Base-by-base conservation (phyloP, 768 basidiomycete genomes). In the Kwoniella europaea region DNA sequence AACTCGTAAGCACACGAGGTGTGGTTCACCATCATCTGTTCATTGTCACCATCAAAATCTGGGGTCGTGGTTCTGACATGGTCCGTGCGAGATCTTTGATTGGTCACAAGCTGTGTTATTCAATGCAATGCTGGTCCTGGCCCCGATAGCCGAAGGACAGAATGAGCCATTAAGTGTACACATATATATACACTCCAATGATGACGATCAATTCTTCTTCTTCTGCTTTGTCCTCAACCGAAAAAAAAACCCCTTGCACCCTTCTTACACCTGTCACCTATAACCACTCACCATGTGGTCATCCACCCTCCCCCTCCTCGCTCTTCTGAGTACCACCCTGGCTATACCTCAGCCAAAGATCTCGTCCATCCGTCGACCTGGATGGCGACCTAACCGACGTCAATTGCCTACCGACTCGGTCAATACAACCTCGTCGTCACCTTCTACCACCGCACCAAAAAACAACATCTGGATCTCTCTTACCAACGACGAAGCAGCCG, bases 401-500 rank as follows among this genome's bases (percentile, higher is more conserved):
- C 41, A 63, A 15, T 22, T 50, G 0, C 35, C 54, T 1, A 58
- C 63, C 41, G 60, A 59, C 27, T 52, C 60, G 4, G 42, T 44
- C 22, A 50, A 58, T 10, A 64, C 68, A 12, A 50, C 55, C 18
- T 54, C 63, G 10, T 59, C 63, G 9, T 62, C 71, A 13, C 75
- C 72, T 6, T 59, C 58, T 6, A 69, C 63, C 29, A 68, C 44
- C 18, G 75, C 75, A 10, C 63, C 67, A 24, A 70, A 71, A 27
- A 12, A 57, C 24, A 75, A 75, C 54, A 63, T 75, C 57, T 75
- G 71, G 68, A 50, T 59, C 15, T 72, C 56, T 1, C 58, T 77
- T 0, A 64, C 61, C 22, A 73, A 77, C 56, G 76, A 77, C 50
- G 76, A 77, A 64, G 74, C 74, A 10, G 73, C 74, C 0, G 68